Base-by-base conservation (phyloP, 1,284 basidiomycete species). In the Boletus semigastroideus region DNA sequence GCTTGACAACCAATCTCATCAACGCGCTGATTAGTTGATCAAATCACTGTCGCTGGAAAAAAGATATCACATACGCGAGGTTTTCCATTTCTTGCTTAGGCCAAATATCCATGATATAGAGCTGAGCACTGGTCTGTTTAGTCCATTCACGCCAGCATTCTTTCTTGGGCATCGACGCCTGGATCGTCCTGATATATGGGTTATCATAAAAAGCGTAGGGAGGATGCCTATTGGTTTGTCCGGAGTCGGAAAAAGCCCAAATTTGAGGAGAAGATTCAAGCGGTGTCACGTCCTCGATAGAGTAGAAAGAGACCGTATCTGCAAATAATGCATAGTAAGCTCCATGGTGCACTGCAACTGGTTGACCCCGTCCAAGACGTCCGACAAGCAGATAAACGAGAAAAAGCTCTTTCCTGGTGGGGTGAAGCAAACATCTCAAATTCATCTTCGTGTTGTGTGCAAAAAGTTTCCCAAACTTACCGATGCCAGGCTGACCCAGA, bases 211-310 rank as follows among this genome's bases (percentile, higher is more conserved):
- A 1, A 3, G 22, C 22, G 19, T 1, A 9, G 12, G 1, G 5
- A 13, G 30, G 11, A 8, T 12, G 11, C 4, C 4, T 31, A 12
- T 31, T 31, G 30, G 1, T 31, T 13, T 4, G 3, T 3, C 12
- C 38, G 20, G 47, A 52, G 40, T 52, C 34, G 0, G 28, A 42
- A 14, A 52, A 40, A 9, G 34, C 46, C 51, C 50, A 52, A 2
- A 51, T 9, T 10, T 5, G 28, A 1, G 5, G 9, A 5, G 14
- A 13, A 17, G 14, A 36, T 36, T 16, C 8, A 13, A 36, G 16
- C 14, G 34, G 34, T 16, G 4, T 8, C 16, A 6, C 9, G 34
- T 36, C 9, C 8, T 12, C 13, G n/a, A 36, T 13, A 17, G 14
- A 16, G 34, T 36, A 17, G 34, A 36, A 16, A n/a, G 34, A 8